A percentile compares a stretch with the other conserved stretches of the same genome.
phyloP scores from a whole-genome alignment of 2,329 filamentous ascomycete genomes.

The Phoma herbarum region DNA sequence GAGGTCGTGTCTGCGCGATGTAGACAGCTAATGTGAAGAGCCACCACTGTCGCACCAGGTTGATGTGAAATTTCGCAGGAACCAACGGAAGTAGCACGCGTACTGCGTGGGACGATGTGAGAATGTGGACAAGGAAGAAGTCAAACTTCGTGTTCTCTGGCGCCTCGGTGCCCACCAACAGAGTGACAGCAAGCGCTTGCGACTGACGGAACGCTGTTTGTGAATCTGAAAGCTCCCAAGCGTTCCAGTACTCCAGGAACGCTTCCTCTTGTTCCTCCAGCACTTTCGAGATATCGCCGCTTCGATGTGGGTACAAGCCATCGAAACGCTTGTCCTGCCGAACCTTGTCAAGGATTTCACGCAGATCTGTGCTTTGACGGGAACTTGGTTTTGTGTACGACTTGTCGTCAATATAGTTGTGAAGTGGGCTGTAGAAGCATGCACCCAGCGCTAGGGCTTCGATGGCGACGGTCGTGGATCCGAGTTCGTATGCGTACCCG shows the following conservation, averaged over 20 bases:
- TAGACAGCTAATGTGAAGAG: constrained; percentile 81
- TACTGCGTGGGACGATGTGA: constrained; percentile 88
- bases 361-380: constrained; percentile 59
- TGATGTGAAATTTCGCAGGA: constrained; percentile 75
- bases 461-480: constrained; percentile 84
- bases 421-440: constrained; percentile 65
- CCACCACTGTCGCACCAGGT: constrained; percentile 88
- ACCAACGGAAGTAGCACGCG: constrained; percentile 83
- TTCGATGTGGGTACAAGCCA: constrained; percentile 67
- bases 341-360: constrained; percentile 76
- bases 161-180: constrained; percentile 64
- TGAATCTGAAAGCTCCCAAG: constrained; percentile 75
- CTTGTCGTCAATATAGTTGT: constrained; percentile 74
- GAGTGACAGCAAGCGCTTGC: constrained; percentile 64
- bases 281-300: constrained; percentile 72
- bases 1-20: constrained; percentile 76
- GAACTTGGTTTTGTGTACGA: constrained; percentile 73
- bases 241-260: constrained; percentile 89
- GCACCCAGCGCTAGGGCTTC: constrained; percentile 80
- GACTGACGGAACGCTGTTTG: constrained; percentile 78
- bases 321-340: constrained; percentile 75
- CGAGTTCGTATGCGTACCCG: constrained; percentile 90
- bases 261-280: constrained; percentile 74
- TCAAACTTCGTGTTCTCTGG: constrained; percentile 68
- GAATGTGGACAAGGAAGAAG: constrained; percentile 81